Evolutionary conservation across 352 stramenopile species (phyloP), one percentile per base, ranked within the genome.

Genomic region (Aphanomyces stellatus): DNA sequence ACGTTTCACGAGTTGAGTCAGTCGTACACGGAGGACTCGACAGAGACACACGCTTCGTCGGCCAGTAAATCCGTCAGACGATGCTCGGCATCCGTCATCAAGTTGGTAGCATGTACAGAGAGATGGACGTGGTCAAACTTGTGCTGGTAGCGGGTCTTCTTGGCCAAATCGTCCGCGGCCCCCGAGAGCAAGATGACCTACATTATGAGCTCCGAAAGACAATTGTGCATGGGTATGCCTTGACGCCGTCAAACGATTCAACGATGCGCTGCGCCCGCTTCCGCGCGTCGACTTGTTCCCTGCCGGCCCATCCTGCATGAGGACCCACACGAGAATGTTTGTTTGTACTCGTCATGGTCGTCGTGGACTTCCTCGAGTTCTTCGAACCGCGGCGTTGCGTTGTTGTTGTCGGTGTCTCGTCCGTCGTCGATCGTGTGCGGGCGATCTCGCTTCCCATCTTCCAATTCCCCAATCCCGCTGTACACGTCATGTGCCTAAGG

Each of bases 401-500:
- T 69, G 13, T 41, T 17, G 2, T 62, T 35, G 81, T 51, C 74
- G 24, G 31, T 22, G 65, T 69, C 42, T 35, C 13, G 37, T n/a
- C 59, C 33, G n/a, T 37, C 25, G 33, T 35, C 11, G n/a, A 34
- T 19, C 25, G 22, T 11, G 25, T 22, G 19, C 13, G 25, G 25
- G 30, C 49, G 22, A 24, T 57, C 30, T 15, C 49, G 49, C 33
- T 57, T 57, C 19, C 49, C 49, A 30, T 57, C 49, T 57, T 70
- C 55, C 27, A 64, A 30, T 53, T 65, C 76, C 35, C 86, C 77
- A 43, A 94, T 89, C n/a, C 85, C 85, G 33, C 85, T 94, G 74
- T 91, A 94, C 61, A 94, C 85, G 22, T 94, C 85, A 65, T 94
- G 85, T 1, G 76, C 82, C 75, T 85, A 65, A 56, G 28, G 7